These are phyloP conservation scores for Spongospora subterranea DNA, from an alignment of 208 protist species.

Conservation along the genomic window DNA sequence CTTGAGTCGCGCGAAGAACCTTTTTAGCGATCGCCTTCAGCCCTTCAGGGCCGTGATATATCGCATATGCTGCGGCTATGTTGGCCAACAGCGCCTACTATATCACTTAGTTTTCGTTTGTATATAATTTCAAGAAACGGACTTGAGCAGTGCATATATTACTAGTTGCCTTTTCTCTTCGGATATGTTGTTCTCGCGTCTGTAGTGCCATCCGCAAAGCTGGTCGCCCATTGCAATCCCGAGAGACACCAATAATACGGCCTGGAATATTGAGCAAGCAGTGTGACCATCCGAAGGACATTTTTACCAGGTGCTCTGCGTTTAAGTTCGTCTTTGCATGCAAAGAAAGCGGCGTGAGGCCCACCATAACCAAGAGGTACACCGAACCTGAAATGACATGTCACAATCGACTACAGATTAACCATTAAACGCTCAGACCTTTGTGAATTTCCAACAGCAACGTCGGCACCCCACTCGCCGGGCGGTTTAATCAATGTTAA, in stretches of 20 bases:
- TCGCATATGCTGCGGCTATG: conserved; percentile 92
- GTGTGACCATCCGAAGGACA: not conserved
- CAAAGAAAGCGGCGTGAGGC: conserved; percentile 96
- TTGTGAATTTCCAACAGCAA: conserved; percentile 89
- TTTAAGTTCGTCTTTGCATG: conserved; percentile 80
- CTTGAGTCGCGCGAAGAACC: conserved; percentile 82
- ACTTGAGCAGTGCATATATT: conserved; percentile 95
- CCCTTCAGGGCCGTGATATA: conserved; percentile 95
- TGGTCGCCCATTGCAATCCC: conserved; percentile 78
- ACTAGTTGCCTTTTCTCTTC: conserved; percentile 85
- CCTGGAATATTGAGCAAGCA: conserved; percentile 86
- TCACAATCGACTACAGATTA: not conserved
- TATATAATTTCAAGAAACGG: not conserved
- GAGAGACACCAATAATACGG: conserved; percentile 92
- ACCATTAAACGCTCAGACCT: not conserved
- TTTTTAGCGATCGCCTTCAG: conserved; percentile 86
- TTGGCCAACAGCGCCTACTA: conserved; percentile 93
- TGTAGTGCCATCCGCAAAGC: conserved; percentile 94
- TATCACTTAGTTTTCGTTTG: not conserved
- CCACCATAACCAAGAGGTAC: conserved; percentile 89
- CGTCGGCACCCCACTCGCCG: conserved; percentile 88
- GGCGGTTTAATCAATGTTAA: conserved; percentile 87
- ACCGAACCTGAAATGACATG: conserved; percentile 85
- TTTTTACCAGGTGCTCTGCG: conserved; percentile 92
- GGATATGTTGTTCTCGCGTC: conserved; percentile 98